These are phyloP conservation scores for Nicotiana paniculata DNA, from an alignment of 257 asterid species.

Conservation along the genomic window DNA sequence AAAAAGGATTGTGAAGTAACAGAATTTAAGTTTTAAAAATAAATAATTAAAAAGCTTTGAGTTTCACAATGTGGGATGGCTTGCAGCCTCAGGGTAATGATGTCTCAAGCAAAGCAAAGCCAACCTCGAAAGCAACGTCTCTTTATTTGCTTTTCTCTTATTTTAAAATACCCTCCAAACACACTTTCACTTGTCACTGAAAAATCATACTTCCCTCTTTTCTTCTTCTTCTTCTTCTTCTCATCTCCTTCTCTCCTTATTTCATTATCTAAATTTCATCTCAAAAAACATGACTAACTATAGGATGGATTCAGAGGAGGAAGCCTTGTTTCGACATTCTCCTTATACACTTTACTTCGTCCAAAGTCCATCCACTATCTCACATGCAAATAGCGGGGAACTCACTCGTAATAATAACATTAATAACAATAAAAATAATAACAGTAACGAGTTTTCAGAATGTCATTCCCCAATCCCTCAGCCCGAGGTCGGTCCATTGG, in stretches of 20 bases:
- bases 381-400: slow-evolving; percentile 35
- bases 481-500: slow-evolving; percentile 13
- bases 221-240: neutral
- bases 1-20: neutral
- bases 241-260: neutral
- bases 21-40: neutral
- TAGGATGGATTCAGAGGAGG: slow-evolving; percentile 52
- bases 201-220: neutral
- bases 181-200: neutral
- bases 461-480: slow-evolving; percentile 14
- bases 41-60: neutral
- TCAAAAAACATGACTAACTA: slow-evolving; percentile 20
- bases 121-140: slow-evolving; percentile 9
- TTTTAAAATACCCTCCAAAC: slow-evolving; percentile 25
- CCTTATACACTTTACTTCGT: slow-evolving; percentile 56
- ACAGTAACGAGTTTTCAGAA: neutral
- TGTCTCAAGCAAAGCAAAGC: neutral
- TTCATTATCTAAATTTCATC: neutral
- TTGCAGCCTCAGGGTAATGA: neutral
- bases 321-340: slow-evolving; percentile 51
- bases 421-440: neutral
- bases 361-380: slow-evolving; percentile 57
- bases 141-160: neutral
- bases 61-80: neutral
- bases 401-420: neutral